Evolutionary conservation across 495 filamentous ascomycete species (phyloP), one percentile per base, ranked within the genome.

Genomic region (Penicillium paradoxum): DNA sequence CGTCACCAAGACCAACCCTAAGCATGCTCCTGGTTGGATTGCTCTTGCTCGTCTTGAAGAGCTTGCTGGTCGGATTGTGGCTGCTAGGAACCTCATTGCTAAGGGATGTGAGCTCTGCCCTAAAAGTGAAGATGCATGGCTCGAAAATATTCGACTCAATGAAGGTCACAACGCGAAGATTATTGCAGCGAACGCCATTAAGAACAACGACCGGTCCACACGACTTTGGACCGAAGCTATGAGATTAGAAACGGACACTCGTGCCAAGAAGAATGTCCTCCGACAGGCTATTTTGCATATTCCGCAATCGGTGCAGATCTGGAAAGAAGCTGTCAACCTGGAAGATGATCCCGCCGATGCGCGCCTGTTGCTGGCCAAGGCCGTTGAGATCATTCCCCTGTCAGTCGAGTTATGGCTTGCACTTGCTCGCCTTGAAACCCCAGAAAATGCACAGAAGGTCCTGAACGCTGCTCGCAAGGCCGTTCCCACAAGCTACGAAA

Each of bases 311-410:
- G 91, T 97, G 22, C 84, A 86, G 25, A 80, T 99, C 29, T 99
- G 93, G 93, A 97, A 97, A 67, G 88, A 93, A 63, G 85, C 91
- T n/a, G 91, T 97, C 38, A 97, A 97, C 56, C 73, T 97, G 36
- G 92, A 96, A 62, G 91, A 96, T 51, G 86, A 93, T 58, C 83
- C 87, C 1, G 85, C 83, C 6, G 90, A 96, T 72, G 93, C 92
- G 7, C 79, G 84, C 53, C 73, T 97, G 27, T 78, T 99, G 34
- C 79, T 97, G 17, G 90, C 89, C 9, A 95, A 95, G 71, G 95
- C 93, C 3, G 90, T 89, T 7, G 91, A 97, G 53, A 87, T 96
- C 52, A 92, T 99, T 51, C 92, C 91, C 0, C 73, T 91, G 11
- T 95, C 91, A 2, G 85, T 96, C 29, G 93, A 99, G 62, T 76